These are phyloP conservation scores for Aspergillus saccharolyticus DNA, from an alignment of 495 filamentous ascomycete genomes.

Conservation along the genomic window DNA sequence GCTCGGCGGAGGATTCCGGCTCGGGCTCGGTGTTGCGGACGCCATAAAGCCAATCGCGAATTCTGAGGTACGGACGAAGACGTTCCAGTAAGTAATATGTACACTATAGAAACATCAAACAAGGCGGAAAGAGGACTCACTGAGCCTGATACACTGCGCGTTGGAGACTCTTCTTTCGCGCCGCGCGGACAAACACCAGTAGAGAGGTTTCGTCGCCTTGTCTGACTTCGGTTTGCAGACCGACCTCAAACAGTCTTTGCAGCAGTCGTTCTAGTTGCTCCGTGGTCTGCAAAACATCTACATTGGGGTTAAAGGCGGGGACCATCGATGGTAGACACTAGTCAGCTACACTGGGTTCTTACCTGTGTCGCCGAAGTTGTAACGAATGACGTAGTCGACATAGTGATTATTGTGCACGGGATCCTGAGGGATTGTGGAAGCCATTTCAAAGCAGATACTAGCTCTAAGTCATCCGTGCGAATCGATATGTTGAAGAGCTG, in stretches of 20 bases:
- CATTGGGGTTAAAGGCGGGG: slow-evolving; percentile 10
- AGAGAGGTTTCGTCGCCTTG: slow-evolving; percentile 71
- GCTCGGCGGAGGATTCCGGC: slow-evolving; percentile 56
- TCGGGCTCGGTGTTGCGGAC: slow-evolving; percentile 75
- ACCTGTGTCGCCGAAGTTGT: slow-evolving; percentile 64
- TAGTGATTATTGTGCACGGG: slow-evolving; percentile 50
- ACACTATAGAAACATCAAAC: background rate
- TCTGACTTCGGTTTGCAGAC: slow-evolving; percentile 80
- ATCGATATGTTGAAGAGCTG: background rate
- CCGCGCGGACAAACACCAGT: slow-evolving; percentile 75
- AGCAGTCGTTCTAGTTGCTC: slow-evolving; percentile 72
- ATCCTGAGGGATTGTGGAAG: slow-evolving; percentile 23
- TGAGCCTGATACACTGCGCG: slow-evolving; percentile 63
- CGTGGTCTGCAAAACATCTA: slow-evolving; percentile 64
- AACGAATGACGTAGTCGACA: slow-evolving; percentile 92
- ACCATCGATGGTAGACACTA: background rate
- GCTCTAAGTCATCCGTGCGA: background rate
- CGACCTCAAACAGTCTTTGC: slow-evolving; percentile 61
- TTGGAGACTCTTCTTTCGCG: slow-evolving; percentile 34
- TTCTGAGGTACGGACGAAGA: slow-evolving; percentile 38
- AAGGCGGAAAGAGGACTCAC: slow-evolving; percentile 26
- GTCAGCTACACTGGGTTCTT: slow-evolving; percentile 15
- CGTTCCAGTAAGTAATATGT: background rate
- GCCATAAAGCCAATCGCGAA: slow-evolving; percentile 95
- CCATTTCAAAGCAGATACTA: slow-evolving; percentile 20